Base-by-base conservation (phyloP, 495 filamentous ascomycete genomes). In the Penicilliopsis zonata region DNA sequence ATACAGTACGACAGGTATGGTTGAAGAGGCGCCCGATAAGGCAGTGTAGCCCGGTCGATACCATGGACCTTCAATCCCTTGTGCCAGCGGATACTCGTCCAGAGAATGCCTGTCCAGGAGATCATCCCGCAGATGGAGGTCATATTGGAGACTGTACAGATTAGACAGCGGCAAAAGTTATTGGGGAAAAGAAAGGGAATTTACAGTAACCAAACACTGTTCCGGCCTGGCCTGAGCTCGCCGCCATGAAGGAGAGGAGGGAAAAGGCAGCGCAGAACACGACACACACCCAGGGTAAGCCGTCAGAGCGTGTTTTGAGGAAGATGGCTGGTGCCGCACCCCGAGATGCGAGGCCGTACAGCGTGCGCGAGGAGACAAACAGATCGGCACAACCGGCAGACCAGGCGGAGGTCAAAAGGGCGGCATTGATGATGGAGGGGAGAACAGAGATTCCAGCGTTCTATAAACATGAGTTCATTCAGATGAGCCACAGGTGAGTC, bases 141-240 rank as follows among this genome's bases (percentile, higher is more conserved):
- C 40, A 79, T 35, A 21, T 67, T 56, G 3, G 76, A 62, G 16
- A 80, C n/a, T n/a, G n/a, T n/a, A n/a, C n/a, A n/a, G n/a, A n/a
- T n/a, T n/a, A n/a, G n/a, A n/a, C n/a, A n/a, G n/a, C n/a, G n/a
- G n/a, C n/a, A n/a, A n/a, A n/a, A n/a, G n/a, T n/a, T n/a, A n/a
- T n/a, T n/a, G n/a, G n/a, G n/a, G n/a, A n/a, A n/a, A n/a, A n/a
- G n/a, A n/a, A n/a, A n/a, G n/a, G n/a, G n/a, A n/a, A n/a, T n/a
- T n/a, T n/a, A n/a, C n/a, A 50, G 73, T 72, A 80, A 39, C 50
- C 67, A 46, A 80, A 78, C 3, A 74, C 75, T 0, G 63, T 69
- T 24, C 71, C 48, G 1, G 72, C 74, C n/a, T 53, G 50, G n/a
- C n/a, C n/a, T 8, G 64, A 59, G 5, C 63, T 67, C 4, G 76